Evolutionary conservation across 768 basidiomycete genomes (phyloP).

Genomic region (Leccinum broughii): DNA sequence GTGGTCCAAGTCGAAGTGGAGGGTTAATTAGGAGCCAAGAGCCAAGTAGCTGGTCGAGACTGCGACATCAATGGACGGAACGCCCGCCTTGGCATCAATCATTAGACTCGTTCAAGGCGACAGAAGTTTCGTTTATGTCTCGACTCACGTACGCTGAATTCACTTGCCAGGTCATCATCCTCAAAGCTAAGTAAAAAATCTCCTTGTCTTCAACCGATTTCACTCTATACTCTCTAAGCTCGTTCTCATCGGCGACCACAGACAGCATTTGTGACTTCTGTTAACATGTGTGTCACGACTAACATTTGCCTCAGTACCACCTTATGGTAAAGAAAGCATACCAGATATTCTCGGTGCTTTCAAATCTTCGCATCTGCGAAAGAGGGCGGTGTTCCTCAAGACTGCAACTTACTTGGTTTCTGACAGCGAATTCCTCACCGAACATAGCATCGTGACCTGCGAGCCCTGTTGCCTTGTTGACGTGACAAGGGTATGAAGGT

Average conservation of each 20-base stretch:
- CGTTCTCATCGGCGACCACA: slow-evolving; percentile 42
- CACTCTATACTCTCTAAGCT: slow-evolving; percentile 30
- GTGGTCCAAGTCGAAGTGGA: too few relatives aligned
- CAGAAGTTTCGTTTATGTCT: too few relatives aligned
- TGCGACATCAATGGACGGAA: too few relatives aligned
- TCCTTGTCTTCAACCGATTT: slow-evolving; percentile 36
- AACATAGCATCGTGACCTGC: slow-evolving; percentile 43
- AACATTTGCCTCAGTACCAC: slow-evolving; percentile 56
- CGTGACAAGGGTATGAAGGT: slow-evolving; percentile 29
- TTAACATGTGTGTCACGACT: neutral
- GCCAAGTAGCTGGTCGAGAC: too few relatives aligned
- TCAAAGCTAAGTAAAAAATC: neutral
- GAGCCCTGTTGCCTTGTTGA: slow-evolving; percentile 42
- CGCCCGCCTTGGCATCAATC: too few relatives aligned
- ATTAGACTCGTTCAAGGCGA: too few relatives aligned
- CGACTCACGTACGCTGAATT: too few relatives aligned
- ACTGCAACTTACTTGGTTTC: slow-evolving; percentile 35
- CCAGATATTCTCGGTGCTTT: slow-evolving; percentile 71
- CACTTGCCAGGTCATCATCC: too few relatives aligned
- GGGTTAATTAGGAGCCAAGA: too few relatives aligned
- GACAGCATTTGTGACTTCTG: too few relatives aligned
- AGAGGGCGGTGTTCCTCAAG: slow-evolving; percentile 53
- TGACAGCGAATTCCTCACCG: slow-evolving; percentile 53
- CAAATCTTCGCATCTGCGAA: slow-evolving; percentile 60
- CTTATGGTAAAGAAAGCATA: neutral